These are phyloP conservation scores for Paraphoma sp. DNA, from an alignment of 2,329 filamentous ascomycete species.

Conservation along the genomic window DNA sequence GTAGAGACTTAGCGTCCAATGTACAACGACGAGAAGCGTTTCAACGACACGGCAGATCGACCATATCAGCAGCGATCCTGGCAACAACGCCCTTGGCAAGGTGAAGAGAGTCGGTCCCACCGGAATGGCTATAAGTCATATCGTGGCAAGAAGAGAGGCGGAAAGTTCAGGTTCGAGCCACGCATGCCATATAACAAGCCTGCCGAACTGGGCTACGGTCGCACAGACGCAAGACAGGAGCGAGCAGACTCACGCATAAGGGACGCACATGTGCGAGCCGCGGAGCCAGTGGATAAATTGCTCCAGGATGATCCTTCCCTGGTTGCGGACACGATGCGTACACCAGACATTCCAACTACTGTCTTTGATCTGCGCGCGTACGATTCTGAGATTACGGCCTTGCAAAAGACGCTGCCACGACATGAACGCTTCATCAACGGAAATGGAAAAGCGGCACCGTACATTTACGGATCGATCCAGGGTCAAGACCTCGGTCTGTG, in stretches of 20 bases:
- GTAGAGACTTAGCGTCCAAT: no score
- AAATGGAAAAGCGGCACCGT: conserved; percentile 10
- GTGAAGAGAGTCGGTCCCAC: background rate
- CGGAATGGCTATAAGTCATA: background rate
- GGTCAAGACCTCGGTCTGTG: conserved; percentile 16
- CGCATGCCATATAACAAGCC: no score
- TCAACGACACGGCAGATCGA: no score
- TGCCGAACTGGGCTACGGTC: no score
- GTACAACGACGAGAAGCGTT: no score
- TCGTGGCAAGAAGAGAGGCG: background rate
- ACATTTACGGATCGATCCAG: conserved; percentile 6
- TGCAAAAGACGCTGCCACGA: background rate
- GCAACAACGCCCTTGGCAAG: background rate
- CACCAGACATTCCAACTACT: conserved; percentile 1
- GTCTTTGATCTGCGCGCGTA: conserved; percentile 13
- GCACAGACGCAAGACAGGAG: no score
- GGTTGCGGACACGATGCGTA: background rate
- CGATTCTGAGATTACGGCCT: background rate
- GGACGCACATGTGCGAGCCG: no score
- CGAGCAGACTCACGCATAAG: no score
- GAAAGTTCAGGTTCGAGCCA: no score
- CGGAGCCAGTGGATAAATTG: background rate
- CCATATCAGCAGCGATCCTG: background rate
- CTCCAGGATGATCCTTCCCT: background rate
- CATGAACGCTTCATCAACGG: conserved; percentile 3